Percentiles rank a stretch among this genome's conserved stretches.
phyloP scores from a whole-genome alignment of 2,329 filamentous ascomycete species.

The Domatiomyces catenatus region DNA sequence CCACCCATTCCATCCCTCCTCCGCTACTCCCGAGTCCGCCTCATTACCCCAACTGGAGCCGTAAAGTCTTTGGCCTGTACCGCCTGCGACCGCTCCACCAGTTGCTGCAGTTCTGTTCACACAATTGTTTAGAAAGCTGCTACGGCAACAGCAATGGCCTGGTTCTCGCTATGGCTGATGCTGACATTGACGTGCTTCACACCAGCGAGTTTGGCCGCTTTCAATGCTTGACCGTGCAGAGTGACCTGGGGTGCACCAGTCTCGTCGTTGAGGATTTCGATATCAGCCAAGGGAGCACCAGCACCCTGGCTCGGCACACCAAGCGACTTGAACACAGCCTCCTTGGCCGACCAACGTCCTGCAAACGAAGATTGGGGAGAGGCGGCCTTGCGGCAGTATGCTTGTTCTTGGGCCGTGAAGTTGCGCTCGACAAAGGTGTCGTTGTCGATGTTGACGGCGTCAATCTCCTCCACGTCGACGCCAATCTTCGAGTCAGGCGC shows the following conservation, averaged over 20 bases:
- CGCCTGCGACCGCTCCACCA: too few relatives aligned
- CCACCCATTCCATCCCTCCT: not conserved
- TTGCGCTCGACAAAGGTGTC: slow-evolving; percentile 90
- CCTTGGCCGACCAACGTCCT: slow-evolving; percentile 92
- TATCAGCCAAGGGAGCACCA: slow-evolving; percentile 80
- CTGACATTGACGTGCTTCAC: slow-evolving; percentile 82
- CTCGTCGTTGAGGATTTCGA: slow-evolving; percentile 73
- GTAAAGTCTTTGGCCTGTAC: too few relatives aligned
- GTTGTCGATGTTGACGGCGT: slow-evolving; percentile 79
- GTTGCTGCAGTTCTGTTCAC: too few relatives aligned
- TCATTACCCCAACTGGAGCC: not conserved
- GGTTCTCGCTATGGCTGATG: slow-evolving; percentile 87
- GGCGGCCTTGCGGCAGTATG: slow-evolving; percentile 68
- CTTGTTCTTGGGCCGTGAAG: slow-evolving; percentile 71
- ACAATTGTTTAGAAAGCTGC: slow-evolving; percentile 48
- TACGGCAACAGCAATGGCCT: slow-evolving; percentile 88
- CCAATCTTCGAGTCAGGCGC: slow-evolving; percentile 62
- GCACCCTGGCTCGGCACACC: slow-evolving; percentile 76
- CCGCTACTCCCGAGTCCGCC: not conserved
- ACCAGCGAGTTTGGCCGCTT: slow-evolving; percentile 69
- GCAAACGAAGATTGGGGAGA: slow-evolving; percentile 82
- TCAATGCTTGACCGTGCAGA: slow-evolving; percentile 73
- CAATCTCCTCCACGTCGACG: slow-evolving; percentile 82
- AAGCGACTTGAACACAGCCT: slow-evolving; percentile 95
- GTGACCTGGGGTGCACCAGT: slow-evolving; percentile 71